Conservation (phyloP, 768 basidiomycete genomes). For the Cantharellus anzutake region DNA sequence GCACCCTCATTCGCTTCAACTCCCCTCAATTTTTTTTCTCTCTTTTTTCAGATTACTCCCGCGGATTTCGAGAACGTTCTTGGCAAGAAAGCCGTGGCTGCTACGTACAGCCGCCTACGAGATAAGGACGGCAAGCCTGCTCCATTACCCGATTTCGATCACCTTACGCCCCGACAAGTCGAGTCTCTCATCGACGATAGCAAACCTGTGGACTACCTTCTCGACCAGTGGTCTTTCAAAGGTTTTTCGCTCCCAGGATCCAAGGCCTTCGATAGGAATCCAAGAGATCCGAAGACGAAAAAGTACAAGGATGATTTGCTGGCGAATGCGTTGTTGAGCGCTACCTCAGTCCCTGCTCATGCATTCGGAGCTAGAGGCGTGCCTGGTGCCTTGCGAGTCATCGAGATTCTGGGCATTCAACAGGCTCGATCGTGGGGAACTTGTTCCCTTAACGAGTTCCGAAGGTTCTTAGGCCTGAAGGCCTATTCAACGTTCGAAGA, state of each 20-base stretch:
- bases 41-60: slow-evolving; percentile 31
- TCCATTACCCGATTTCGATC: not conserved
- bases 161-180: not conserved
- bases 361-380: slow-evolving; percentile 6
- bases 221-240: slow-evolving; percentile 28
- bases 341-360: slow-evolving; percentile 6
- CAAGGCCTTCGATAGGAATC: not conserved
- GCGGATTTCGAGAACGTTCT: slow-evolving; percentile 16
- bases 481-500: slow-evolving; percentile 14
- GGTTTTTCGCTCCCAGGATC: no score
- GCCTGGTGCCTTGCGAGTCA: slow-evolving; percentile 17
- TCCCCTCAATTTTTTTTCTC: slow-evolving; percentile 23
- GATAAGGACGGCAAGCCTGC: slow-evolving; percentile 17
- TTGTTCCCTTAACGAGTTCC: slow-evolving; percentile 35
- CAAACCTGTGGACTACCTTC: slow-evolving; percentile 16
- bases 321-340: slow-evolving; percentile 6
- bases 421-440: slow-evolving; percentile 48
- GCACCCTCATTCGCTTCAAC: not conserved
- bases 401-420: slow-evolving; percentile 52
- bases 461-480: slow-evolving; percentile 20
- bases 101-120: slow-evolving; percentile 47
- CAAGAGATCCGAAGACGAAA: not conserved
- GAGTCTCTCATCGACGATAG: not conserved
- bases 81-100: slow-evolving; percentile 55
- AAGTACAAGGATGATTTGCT: slow-evolving; percentile 5